phyloP scores from a whole-genome alignment of 164 flowering plant genomes.

The Umbellularia californica region DNA sequence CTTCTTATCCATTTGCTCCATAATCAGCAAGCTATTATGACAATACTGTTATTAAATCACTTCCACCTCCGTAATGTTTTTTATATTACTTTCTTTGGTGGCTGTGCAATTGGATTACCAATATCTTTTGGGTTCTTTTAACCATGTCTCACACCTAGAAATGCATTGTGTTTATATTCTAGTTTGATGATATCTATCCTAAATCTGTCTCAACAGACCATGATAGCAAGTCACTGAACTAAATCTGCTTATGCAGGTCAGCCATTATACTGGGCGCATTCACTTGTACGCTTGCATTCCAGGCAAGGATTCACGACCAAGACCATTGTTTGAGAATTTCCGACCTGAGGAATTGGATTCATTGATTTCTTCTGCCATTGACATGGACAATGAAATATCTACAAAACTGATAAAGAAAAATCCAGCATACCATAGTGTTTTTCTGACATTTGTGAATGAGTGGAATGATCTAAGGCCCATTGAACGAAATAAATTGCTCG shows the following conservation, averaged over 20 bases:
- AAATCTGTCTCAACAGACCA: background rate
- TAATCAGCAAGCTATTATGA: background rate
- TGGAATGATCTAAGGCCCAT: constrained; percentile 75
- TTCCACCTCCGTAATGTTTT: too few relatives aligned
- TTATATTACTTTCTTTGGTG: background rate
- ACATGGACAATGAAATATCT: constrained; percentile 20
- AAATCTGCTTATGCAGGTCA: constrained; percentile 48
- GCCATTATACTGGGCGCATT: constrained; percentile 79
- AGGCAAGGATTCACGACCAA: constrained; percentile 68
- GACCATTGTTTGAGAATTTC: constrained; percentile 65
- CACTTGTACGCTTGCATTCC: constrained; percentile 73
- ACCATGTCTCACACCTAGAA: background rate
- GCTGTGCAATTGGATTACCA: background rate
- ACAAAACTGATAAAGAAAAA: constrained; percentile 28
- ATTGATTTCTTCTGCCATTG: constrained; percentile 14
- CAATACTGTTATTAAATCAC: background rate
- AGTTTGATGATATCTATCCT: background rate
- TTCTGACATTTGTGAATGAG: constrained; percentile 49
- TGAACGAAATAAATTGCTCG: constrained; percentile 55
- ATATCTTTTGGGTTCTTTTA: background rate
- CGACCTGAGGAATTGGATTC: constrained; percentile 71
- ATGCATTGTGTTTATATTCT: background rate
- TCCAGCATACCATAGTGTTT: constrained; percentile 34
- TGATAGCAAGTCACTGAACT: background rate
- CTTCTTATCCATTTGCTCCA: background rate